These are phyloP conservation scores for Pleomassaria siparia DNA, from an alignment of 2,329 filamentous ascomycete genomes.

Conservation along the genomic window DNA sequence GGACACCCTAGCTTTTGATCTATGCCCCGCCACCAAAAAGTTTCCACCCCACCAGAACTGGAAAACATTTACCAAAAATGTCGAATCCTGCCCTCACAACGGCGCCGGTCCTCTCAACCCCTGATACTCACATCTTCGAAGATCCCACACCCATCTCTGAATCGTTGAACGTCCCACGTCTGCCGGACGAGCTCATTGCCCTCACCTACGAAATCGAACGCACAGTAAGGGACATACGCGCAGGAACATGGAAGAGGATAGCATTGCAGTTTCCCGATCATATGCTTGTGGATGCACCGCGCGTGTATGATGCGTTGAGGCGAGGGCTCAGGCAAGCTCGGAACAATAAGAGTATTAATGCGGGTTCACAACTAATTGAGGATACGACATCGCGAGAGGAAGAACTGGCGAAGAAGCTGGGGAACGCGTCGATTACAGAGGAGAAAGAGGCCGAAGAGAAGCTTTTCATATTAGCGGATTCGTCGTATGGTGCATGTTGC, in stretches of 20 bases:
- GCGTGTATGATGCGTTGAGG: conserved; percentile 70
- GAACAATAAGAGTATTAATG: conserved; percentile 12
- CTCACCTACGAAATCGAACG: conserved; percentile 82
- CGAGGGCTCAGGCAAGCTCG: conserved; percentile 48
- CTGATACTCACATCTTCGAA: conserved; percentile 62
- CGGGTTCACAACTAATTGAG: neutral
- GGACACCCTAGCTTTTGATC: conserved; percentile 10
- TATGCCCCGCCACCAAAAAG: conserved; percentile 17
- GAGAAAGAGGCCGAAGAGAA: conserved; percentile 44
- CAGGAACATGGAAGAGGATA: conserved; percentile 71
- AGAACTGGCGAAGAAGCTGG: conserved; percentile 19
- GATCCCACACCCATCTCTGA: conserved; percentile 50
- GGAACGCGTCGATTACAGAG: conserved; percentile 13
- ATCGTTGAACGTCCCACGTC: conserved; percentile 31
- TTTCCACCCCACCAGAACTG: conserved; percentile 4
- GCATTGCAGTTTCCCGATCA: conserved; percentile 95
- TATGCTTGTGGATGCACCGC: conserved; percentile 83
- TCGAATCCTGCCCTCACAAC: conserved; percentile 24
- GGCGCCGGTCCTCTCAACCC: conserved; percentile 64
- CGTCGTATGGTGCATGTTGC: conserved; percentile 95
- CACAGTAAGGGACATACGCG: conserved; percentile 74
- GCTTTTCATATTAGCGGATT: conserved; percentile 88
- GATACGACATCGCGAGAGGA: conserved; percentile 14
- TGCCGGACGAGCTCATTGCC: conserved; percentile 69
- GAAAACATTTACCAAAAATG: conserved; percentile 20